Evolutionary conservation across 2,329 filamentous ascomycete genomes (phyloP).

Genomic region (Claviceps africana): DNA sequence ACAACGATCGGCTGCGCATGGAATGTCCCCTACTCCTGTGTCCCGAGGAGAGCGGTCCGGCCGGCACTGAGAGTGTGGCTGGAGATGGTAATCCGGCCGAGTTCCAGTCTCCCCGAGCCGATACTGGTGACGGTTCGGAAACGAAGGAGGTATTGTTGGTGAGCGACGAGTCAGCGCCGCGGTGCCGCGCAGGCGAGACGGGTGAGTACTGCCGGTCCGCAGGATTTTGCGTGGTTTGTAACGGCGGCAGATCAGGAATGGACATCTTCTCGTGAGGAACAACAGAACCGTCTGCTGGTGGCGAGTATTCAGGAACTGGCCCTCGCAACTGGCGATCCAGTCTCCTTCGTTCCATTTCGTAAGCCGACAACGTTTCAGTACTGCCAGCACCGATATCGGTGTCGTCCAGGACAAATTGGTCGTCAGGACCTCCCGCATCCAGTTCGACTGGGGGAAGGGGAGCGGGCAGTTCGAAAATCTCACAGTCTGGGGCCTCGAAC

Average conservation of each 20-base stretch:
- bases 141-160: slow-evolving; percentile 23
- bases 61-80: slow-evolving; percentile 18
- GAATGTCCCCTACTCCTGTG: slow-evolving; percentile 8
- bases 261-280: slow-evolving; percentile 17
- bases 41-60: slow-evolving; percentile 10
- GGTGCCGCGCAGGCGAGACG: slow-evolving; percentile 11
- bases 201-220: slow-evolving; percentile 5
- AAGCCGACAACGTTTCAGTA: slow-evolving; percentile 28
- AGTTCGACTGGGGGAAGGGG: slow-evolving; percentile 34
- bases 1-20: slow-evolving; percentile 5
- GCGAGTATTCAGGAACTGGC: slow-evolving; percentile 34
- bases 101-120: slow-evolving; percentile 30
- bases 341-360: slow-evolving; percentile 37
- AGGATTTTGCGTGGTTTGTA: slow-evolving; percentile 8
- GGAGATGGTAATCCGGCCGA: slow-evolving; percentile 29
- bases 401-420: slow-evolving; percentile 22
- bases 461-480: slow-evolving; percentile 38
- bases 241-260: slow-evolving; percentile 8
- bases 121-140: slow-evolving; percentile 34
- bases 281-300: slow-evolving; percentile 18
- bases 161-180: slow-evolving; percentile 9
- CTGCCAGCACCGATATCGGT: slow-evolving; percentile 28
- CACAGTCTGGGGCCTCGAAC: slow-evolving; percentile 26
- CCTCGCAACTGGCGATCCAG: slow-evolving; percentile 37
- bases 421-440: slow-evolving; percentile 26